Conservation (phyloP, 202 grass and related monocot genomes). For the Carex arenaria region DNA sequence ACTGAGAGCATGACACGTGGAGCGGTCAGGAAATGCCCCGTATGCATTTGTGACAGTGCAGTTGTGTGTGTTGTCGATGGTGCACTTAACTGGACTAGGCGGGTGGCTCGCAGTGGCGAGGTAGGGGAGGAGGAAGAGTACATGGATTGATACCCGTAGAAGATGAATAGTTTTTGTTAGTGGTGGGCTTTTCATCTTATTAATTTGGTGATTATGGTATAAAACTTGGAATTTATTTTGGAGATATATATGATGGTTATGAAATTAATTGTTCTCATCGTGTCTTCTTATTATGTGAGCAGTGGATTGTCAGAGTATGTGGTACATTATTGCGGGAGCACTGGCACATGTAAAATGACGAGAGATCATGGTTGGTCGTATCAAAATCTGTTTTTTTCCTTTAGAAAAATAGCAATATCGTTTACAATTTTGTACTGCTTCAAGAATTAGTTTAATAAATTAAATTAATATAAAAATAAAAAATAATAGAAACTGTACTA, state of each 20-base stretch:
- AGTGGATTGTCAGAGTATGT: not conserved
- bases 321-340: not conserved
- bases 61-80: slow-evolving; percentile 12
- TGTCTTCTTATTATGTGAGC: too few relatives aligned
- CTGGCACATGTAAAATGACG: not conserved
- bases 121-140: not conserved
- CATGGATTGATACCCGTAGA: not conserved
- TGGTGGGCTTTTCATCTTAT: not conserved
- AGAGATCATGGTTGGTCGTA: not conserved
- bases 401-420: too few relatives aligned
- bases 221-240: not conserved
- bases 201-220: not conserved
- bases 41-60: slow-evolving; percentile 69
- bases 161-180: not conserved
- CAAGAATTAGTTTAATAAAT: too few relatives aligned
- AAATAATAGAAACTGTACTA: too few relatives aligned
- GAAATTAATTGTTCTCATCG: too few relatives aligned
- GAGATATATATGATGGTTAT: not conserved
- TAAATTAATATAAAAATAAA: too few relatives aligned
- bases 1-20: slow-evolving; percentile 36
- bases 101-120: slow-evolving; percentile 22
- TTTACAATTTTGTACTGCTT: too few relatives aligned
- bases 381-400: too few relatives aligned
- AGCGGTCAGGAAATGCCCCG: slow-evolving; percentile 63
- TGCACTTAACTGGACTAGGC: slow-evolving; percentile 28